phyloP scores from a whole-genome alignment of 1,139 yeast genomes.

The Nakaseomyces delphensis region DNA sequence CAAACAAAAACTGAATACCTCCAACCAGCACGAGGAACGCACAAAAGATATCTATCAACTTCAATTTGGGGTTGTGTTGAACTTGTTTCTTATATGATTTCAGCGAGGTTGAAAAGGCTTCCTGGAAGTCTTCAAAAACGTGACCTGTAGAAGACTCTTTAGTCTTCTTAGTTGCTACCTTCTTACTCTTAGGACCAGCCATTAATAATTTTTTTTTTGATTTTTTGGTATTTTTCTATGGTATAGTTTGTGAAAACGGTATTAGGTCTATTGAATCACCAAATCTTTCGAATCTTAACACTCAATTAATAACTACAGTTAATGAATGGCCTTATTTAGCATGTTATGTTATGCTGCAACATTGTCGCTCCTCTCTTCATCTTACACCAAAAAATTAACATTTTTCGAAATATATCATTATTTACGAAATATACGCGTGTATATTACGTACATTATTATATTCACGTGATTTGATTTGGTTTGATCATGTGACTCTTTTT shows the following conservation, averaged over 20 bases:
- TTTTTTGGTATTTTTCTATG: not conserved
- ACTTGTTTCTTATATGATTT: constrained; percentile 37
- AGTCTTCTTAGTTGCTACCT: not conserved
- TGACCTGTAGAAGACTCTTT: constrained; percentile 1
- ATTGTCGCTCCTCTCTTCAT: no score
- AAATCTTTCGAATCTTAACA: no score
- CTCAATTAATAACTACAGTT: no score
- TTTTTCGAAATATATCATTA: no score
- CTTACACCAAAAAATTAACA: no score
- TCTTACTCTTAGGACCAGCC: constrained; percentile 6
- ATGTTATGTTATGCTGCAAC: no score
- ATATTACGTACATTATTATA: no score
- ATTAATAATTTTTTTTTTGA: not conserved
- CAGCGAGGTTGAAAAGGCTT: constrained; percentile 43
- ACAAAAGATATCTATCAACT: constrained; percentile 71
- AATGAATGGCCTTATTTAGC: no score
- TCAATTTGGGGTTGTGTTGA: constrained; percentile 35
- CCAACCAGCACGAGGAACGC: constrained; percentile 69
- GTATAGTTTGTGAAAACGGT: not conserved
- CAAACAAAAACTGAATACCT: constrained; percentile 67
- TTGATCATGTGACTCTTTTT: no score
- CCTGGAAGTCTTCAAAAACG: constrained; percentile 36
- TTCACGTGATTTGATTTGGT: no score
- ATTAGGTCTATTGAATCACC: no score
- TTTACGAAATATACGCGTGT: no score